phyloP scores from a whole-genome alignment of 2,329 filamentous ascomycete species.

The Massarina eburnea region DNA sequence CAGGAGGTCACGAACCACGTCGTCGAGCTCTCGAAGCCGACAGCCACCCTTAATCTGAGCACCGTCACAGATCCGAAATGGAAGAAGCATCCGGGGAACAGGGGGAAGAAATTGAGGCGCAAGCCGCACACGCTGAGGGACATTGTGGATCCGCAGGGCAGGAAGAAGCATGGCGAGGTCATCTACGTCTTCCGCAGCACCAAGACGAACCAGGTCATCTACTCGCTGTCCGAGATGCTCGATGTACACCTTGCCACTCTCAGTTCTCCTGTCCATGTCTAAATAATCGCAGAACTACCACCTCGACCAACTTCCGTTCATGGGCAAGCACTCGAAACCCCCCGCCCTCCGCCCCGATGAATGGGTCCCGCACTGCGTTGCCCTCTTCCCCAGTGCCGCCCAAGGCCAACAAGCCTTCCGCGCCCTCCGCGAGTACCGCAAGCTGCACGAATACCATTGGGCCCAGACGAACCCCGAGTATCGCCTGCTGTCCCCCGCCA shows the following conservation, averaged over 20 bases:
- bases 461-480: constrained; percentile 45
- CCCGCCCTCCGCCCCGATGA: constrained; percentile 61
- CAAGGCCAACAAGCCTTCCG: constrained; percentile 58
- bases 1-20: constrained; percentile 21
- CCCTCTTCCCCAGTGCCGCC: constrained; percentile 55
- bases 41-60: constrained; percentile 22
- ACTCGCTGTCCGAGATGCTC: constrained; percentile 60
- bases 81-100: constrained; percentile 12
- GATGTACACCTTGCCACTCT: constrained; percentile 47
- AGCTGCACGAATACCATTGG: constrained; percentile 59
- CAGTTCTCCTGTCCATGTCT: constrained; percentile 3
- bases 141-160: constrained; percentile 31
- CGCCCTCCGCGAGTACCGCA: constrained; percentile 61
- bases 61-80: constrained; percentile 27
- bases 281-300: constrained; percentile 47
- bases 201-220: constrained; percentile 65
- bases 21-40: constrained; percentile 27
- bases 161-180: constrained; percentile 54
- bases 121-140: constrained; percentile 45
- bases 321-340: constrained; percentile 65
- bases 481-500: constrained; percentile 50
- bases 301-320: constrained; percentile 61
- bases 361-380: constrained; percentile 62
- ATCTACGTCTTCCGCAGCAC: constrained; percentile 66
- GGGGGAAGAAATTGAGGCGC: constrained; percentile 13